Evolutionary conservation across 2,329 filamentous ascomycete species (phyloP), one percentile per base, ranked within the genome.

Genomic region (Gnomoniopsis smithogilvyi): DNA sequence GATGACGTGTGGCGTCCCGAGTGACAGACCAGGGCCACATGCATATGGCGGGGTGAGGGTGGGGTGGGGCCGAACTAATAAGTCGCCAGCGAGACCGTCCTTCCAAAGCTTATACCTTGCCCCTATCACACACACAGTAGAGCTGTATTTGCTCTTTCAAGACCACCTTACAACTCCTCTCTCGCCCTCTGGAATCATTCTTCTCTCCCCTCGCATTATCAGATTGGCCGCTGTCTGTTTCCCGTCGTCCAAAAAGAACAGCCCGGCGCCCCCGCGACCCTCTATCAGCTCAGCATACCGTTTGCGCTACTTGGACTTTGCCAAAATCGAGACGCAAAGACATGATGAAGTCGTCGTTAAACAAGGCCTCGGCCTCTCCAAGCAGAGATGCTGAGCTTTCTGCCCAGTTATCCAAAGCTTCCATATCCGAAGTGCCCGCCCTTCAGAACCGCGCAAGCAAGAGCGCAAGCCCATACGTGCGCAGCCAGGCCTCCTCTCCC

Each of bases 401-500:
- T 1, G 60, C 62, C 2, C 62, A 61, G 53, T 54, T 62, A 49
- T 59, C 54, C 47, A 59, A 58, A 34, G 49, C 54, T 33, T 51
- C 52, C 56, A 19, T 54, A 22, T 57, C 62, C n/a, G 51, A 64
- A 15, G 51, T 59, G 19, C 43, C 63, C 21, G 69, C 71, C 6
- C 64, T 78, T 21, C 67, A 60, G 52, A 79, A 75, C 62, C 73
- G 73, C 24, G 73, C 72, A 8, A 63, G 62, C 51, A 67, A 73
- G 54, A 77, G 76, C 69, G 69, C 65, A 62, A 86, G 80, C 63
- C 80, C 81, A 0, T 86, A 81, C 64, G 84, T 94, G 47, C 85
- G 87, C 58, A 85, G 82, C 51, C 92, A 96, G 71, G 85, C 87
- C 71, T 79, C 89, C 66, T 96, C 96, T 71, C 86, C 88, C 1